phyloP scores from a whole-genome alignment of 2,329 filamentous ascomycete species.

The Beauveria caledonica region DNA sequence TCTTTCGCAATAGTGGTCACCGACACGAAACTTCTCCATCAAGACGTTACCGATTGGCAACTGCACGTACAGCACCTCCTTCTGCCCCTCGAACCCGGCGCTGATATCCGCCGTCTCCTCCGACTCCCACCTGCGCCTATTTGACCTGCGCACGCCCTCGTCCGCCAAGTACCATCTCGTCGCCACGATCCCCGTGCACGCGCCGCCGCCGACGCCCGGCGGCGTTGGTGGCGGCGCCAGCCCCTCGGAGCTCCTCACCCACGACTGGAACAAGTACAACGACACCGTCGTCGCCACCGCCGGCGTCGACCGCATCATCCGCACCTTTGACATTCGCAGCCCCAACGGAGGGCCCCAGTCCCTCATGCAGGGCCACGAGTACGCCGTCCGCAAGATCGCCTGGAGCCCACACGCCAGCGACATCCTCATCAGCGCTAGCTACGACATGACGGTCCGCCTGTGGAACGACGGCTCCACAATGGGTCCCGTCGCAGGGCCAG shows the following conservation, averaged over 20 bases:
- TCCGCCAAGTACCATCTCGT: constrained; percentile 83
- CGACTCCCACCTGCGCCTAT: constrained; percentile 83
- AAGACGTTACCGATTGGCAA: constrained; percentile 83
- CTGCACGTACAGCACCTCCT: constrained; percentile 90
- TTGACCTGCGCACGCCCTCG: constrained; percentile 81
- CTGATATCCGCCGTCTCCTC: constrained; percentile 81
- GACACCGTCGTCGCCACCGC: constrained; percentile 77
- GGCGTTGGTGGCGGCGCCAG: constrained; percentile 27
- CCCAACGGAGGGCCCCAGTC: constrained; percentile 64
- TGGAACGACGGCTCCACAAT: constrained; percentile 68
- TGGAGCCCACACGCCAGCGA: constrained; percentile 95
- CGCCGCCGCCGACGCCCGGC: constrained; percentile 30
- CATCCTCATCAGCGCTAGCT: constrained; percentile 79
- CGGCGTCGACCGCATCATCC: constrained; percentile 78
- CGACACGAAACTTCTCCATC: constrained; percentile 64
- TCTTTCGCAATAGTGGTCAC: constrained; percentile 59
- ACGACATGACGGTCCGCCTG: constrained; percentile 94
- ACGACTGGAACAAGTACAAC: constrained; percentile 99
- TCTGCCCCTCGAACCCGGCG: constrained; percentile 79
- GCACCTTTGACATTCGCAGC: constrained; percentile 83
- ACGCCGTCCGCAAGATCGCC: constrained; percentile 74
- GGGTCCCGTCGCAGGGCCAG: constrained; percentile 24
- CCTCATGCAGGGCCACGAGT: constrained; percentile 77
- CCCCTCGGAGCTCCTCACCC: constrained; percentile 73
- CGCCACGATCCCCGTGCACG: constrained; percentile 75